Conservation (phyloP, 2,329 filamentous ascomycete species). For the Xylariaceae sp. region DNA sequence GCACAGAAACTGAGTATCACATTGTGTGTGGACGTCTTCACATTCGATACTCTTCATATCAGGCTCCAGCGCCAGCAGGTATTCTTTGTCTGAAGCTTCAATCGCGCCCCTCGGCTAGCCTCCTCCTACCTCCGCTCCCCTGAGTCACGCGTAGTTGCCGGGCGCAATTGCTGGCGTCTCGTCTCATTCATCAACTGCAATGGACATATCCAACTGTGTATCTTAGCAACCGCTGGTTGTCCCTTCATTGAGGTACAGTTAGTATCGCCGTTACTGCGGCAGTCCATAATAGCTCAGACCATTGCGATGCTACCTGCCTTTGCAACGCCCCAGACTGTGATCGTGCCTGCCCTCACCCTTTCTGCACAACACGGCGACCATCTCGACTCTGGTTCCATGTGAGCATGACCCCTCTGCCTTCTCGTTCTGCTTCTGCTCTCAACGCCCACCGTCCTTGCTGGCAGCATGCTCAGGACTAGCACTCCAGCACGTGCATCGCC, state of each 20-base stretch:
- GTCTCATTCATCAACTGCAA: conserved; percentile 10
- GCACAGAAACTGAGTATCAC: too few relatives aligned
- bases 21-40: too few relatives aligned
- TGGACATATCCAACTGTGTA: conserved; percentile 11
- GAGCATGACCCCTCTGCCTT: background rate
- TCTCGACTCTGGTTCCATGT: background rate
- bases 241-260: conserved; percentile 2
- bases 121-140: background rate
- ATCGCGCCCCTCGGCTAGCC: background rate
- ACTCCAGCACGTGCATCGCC: background rate
- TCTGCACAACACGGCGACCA: background rate
- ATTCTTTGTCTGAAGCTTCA: background rate
- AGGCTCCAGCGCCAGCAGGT: background rate
- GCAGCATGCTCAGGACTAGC: background rate
- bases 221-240: conserved; percentile 15
- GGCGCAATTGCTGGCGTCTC: background rate
- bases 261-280: background rate
- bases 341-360: background rate
- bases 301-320: background rate
- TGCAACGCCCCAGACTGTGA: too few relatives aligned
- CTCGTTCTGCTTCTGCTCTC: background rate
- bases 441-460: background rate
- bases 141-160: background rate
- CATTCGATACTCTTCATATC: too few relatives aligned
- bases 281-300: background rate